Evolutionary conservation across 2,329 filamentous ascomycete species (phyloP), one percentile per base, ranked within the genome.

Genomic region (Aureobasidium mangrovei): DNA sequence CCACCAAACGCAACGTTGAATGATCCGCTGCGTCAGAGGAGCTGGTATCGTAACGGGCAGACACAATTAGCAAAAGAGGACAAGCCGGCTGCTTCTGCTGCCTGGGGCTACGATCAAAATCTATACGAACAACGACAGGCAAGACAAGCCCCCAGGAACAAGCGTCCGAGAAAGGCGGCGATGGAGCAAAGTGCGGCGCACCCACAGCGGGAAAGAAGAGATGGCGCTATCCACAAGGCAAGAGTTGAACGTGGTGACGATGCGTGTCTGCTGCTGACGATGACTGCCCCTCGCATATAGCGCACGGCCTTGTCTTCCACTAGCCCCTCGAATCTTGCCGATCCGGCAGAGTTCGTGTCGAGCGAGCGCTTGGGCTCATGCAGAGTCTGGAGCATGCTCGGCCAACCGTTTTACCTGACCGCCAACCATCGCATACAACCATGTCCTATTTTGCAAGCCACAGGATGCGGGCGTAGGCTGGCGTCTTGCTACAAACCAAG

Each of bases 281-380:
- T 41, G 36, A 33, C 36, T 51, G 38, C 47, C 47, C 47, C 47
- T 51, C 47, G 47, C 47, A 51, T 51, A 48, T 48, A 33, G 32
- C 26, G 12, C 26, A 36, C 32, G 6, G 32, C 32, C 32, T 35
- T 7, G 6, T 35, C 32, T 35, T 35, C 32, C 32, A 35, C 32
- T 10, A 7, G 32, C 32, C 32, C 32, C 32, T 35, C 32, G 32
- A 7, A 35, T 35, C 7, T 7, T 35, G 10, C 10, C 7, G 8
- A 40, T 35, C 32, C 39, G 48, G 48, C 48, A 53, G 24, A 28
- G 38, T 39, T 40, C 40, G 43, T 53, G 39, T 53, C 48, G 48
- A 51, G 18, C 28, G 45, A 31, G 44, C 44, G 44, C 44, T 36
- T 47, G 18, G 18, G 45, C 45, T 39, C 38, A 42, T 42, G 47